Percentiles rank a stretch among this genome's conserved stretches.
Conservation (phyloP, 2,329 filamentous ascomycete species). For the Botryosphaeria dothidea region DNA sequence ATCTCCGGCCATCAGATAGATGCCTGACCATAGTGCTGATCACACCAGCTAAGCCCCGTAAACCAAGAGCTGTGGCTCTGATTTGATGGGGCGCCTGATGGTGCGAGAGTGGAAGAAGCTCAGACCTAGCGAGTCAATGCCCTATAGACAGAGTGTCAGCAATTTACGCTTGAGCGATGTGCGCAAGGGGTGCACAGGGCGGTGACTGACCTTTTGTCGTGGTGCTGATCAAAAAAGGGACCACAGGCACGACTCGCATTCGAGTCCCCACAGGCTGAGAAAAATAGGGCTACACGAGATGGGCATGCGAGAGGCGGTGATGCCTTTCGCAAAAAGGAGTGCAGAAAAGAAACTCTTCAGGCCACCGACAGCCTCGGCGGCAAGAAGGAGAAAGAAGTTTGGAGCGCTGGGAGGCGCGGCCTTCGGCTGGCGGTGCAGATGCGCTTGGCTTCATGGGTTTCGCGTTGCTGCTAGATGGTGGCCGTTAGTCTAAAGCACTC, state of each 20-base stretch:
- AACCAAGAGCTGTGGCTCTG: neutral
- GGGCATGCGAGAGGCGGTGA: neutral
- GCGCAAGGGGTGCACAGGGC: neutral
- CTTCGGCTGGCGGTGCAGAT: neutral
- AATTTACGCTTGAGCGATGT: constrained; percentile 1
- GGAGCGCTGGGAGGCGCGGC: constrained; percentile 3
- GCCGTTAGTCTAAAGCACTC: neutral
- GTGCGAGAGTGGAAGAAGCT: constrained; percentile 6
- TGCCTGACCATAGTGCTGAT: neutral
- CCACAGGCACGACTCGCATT: neutral
- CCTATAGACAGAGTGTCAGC: neutral
- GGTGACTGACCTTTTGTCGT: constrained; percentile 4
- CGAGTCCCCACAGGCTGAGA: neutral
- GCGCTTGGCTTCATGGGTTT: constrained; percentile 8
- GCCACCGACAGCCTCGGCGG: constrained; percentile 6
- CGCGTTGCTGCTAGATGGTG: neutral
- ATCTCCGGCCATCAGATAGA: neutral
- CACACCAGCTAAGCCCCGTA: neutral
- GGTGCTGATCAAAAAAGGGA: neutral
- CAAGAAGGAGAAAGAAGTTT: neutral
- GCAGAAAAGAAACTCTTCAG: neutral
- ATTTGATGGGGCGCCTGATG: constrained; percentile 5
- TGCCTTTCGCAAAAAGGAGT: neutral
- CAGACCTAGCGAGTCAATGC: constrained; percentile 11
- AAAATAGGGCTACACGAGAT: constrained; percentile 6